phyloP scores from a whole-genome alignment of 2,329 filamentous ascomycete species.

The Aureobasidium sp. region DNA sequence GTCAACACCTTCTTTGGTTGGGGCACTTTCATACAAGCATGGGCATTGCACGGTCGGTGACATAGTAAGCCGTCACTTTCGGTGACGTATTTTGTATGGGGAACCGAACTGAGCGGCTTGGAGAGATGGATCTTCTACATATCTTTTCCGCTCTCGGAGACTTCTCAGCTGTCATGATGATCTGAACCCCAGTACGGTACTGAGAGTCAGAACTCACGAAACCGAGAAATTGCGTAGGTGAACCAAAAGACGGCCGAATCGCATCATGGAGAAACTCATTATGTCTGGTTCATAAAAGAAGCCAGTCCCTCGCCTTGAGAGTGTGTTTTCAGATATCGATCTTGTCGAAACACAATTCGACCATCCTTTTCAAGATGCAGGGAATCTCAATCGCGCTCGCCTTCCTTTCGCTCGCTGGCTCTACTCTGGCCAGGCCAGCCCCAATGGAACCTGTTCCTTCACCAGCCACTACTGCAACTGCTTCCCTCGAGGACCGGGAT shows the following conservation, averaged over 20 bases:
- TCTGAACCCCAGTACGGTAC: background rate
- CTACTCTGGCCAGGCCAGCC: slow-evolving; percentile 10
- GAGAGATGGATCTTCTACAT: background rate
- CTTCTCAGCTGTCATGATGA: background rate
- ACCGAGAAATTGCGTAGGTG: background rate
- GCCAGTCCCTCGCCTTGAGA: background rate
- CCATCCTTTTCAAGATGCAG: background rate
- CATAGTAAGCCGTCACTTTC: background rate
- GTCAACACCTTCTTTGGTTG: background rate
- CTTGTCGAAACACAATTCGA: background rate
- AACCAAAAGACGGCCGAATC: background rate
- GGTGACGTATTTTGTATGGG: background rate
- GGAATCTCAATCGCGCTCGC: background rate
- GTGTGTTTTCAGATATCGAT: background rate
- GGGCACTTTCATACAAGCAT: background rate
- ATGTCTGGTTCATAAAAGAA: background rate
- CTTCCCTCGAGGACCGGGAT: slow-evolving; percentile 11
- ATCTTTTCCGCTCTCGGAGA: background rate
- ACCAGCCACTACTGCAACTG: background rate
- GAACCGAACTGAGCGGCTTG: background rate
- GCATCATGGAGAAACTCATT: background rate
- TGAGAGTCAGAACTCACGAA: background rate
- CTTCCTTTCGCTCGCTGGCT: background rate
- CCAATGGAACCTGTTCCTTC: slow-evolving; percentile 7
- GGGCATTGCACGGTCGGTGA: background rate